Base-by-base conservation (phyloP, 2,329 filamentous ascomycete species). In the Chaetomiaceae sp. region DNA sequence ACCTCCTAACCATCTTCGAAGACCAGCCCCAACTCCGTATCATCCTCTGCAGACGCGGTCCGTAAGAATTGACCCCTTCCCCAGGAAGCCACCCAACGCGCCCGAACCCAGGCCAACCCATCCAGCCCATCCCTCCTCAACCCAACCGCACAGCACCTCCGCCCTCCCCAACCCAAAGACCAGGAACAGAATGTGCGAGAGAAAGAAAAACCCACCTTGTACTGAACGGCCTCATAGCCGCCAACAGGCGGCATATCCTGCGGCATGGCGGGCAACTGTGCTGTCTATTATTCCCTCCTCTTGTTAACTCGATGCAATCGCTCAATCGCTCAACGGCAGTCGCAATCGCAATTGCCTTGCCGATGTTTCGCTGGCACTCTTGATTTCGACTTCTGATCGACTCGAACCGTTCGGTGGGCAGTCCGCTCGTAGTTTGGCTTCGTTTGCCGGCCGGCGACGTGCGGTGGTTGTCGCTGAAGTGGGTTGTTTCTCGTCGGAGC, bases 181-280 rank as follows among this genome's bases (percentile, higher is more conserved):
- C 22, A 43, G 17, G 39, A 47, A 19, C 36, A 11, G 4, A 27
- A 25, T 12, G 22, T 6, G 8, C 27, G 14, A 31, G 27, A 34
- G 44, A 39, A 22, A 43, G 31, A n/a, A 51, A 37, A 50, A 60
- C 61, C 68, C 72, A 91, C 88, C 84, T 95, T 95, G 81, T 96
- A 99, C 77, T 99, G 94, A 63, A 99, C 87, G 73, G 92, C 87
- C 72, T 85, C 87, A 75, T 99, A 99, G 80, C 94, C 94, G 78
- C 92, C 94, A 69, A 75, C 72, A 65, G 94, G 94, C 78, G 94
- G 94, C 84, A 99, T 89, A 80, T 99, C 94, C 82, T 97, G 91
- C 78, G 88, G 85, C 92, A 97, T 96, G 69, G 62, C 85, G 78
- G 71, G 66, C 68, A 52, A 56, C 23, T 44, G 6, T 31, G 27